Conservation (phyloP, 139 green algal genomes). For the Micromonas pusilla region DNA sequence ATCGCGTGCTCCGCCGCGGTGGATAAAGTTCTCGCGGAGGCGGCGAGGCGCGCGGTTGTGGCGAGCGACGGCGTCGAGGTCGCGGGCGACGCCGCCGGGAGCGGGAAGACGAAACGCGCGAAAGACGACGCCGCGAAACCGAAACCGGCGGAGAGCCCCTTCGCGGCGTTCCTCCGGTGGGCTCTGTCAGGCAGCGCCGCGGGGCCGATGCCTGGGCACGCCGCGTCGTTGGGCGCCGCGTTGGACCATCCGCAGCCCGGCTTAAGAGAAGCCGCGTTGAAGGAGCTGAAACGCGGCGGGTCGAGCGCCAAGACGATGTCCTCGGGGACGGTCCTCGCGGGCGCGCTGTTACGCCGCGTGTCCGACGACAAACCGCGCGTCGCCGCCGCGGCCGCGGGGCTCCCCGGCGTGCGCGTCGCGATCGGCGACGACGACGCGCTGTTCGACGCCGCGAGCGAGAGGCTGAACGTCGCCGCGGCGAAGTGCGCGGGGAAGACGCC, state of each 20-base stretch:
- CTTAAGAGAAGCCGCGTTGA: constrained; percentile 1
- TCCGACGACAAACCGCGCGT: constrained; percentile 6
- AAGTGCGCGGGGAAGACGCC: neutral
- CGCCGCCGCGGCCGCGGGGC: neutral
- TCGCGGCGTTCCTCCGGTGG: constrained; percentile 22
- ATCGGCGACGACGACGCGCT: neutral
- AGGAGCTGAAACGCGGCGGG: neutral
- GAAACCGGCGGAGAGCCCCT: neutral
- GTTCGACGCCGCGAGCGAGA: neutral
- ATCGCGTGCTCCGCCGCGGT: neutral
- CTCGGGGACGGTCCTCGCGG: neutral
- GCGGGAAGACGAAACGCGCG: neutral
- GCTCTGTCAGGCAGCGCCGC: constrained; percentile 12
- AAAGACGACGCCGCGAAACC: neutral
- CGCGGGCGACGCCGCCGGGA: neutral
- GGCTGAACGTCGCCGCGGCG: neutral
- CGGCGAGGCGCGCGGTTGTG: neutral
- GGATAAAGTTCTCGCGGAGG: constrained; percentile 7
- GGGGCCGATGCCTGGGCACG: neutral
- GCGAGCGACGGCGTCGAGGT: neutral
- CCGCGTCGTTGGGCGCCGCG: neutral
- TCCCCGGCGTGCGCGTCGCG: neutral
- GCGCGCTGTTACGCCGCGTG: constrained; percentile 34
- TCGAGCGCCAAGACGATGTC: constrained; percentile 5
- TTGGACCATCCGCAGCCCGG: constrained; percentile 17